Evolutionary conservation across 2,329 filamentous ascomycete species (phyloP).

Genomic region (Madurella mycetomatis): DNA sequence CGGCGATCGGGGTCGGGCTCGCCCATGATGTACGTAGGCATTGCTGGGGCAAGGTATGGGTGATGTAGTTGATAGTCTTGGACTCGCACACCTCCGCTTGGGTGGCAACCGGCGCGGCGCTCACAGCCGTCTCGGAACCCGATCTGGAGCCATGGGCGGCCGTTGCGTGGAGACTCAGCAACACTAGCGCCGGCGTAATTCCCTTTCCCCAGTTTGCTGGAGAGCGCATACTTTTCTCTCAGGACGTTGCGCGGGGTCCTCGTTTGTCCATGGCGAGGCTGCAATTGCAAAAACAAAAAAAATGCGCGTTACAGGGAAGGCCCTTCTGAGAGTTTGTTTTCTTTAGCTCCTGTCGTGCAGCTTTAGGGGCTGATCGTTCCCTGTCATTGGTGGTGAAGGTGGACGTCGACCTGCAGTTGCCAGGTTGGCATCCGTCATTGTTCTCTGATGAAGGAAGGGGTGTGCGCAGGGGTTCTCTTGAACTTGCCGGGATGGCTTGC

Average conservation of each 20-base stretch:
- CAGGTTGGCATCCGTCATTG: slow-evolving; percentile 12
- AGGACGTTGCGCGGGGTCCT: slow-evolving; percentile 11
- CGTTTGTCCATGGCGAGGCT: slow-evolving; percentile 19
- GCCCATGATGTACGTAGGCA: slow-evolving; percentile 64
- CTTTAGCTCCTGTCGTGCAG: background rate
- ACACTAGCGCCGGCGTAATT: slow-evolving; percentile 18
- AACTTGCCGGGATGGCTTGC: background rate
- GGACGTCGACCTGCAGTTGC: background rate
- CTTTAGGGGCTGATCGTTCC: background rate
- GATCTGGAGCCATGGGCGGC: slow-evolving; percentile 18
- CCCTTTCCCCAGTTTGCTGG: slow-evolving; percentile 9
- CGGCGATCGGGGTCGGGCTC: slow-evolving; percentile 25
- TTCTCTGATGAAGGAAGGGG: background rate
- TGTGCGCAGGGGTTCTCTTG: background rate
- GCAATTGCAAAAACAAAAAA: background rate
- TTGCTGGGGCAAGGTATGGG: slow-evolving; percentile 70
- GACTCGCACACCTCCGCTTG: slow-evolving; percentile 44
- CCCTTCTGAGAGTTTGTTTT: too few relatives aligned
- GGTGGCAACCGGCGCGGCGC: slow-evolving; percentile 10
- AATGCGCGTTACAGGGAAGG: too few relatives aligned
- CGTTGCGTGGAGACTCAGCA: slow-evolving; percentile 21
- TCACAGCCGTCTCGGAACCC: slow-evolving; percentile 11
- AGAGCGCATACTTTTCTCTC: slow-evolving; percentile 22
- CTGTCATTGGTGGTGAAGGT: background rate
- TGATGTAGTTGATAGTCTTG: slow-evolving; percentile 76